Percentiles rank a stretch among this genome's conserved stretches.
Evolutionary conservation across 2,329 filamentous ascomycete genomes (phyloP).

Genomic region (Xylariaceae sp.): DNA sequence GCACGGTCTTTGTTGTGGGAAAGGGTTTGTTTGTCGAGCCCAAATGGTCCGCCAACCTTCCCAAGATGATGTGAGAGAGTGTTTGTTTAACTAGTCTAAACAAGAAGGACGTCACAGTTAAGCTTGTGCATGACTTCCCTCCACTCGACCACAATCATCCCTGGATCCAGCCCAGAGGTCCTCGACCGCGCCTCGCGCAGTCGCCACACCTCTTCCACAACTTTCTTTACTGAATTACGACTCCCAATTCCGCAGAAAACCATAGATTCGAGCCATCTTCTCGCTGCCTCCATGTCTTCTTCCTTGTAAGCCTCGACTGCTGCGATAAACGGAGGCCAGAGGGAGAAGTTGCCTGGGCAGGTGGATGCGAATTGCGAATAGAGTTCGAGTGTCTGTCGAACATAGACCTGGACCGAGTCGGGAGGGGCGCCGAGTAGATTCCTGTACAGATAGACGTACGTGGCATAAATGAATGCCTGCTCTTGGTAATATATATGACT

Average conservation of each 20-base stretch:
- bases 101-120: constrained; percentile 1
- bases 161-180: constrained; percentile 1
- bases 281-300: background rate
- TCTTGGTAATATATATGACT: background rate
- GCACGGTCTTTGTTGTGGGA: background rate
- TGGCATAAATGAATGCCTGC: background rate
- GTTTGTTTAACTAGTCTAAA: background rate
- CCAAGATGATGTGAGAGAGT: constrained; percentile 1
- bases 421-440: background rate
- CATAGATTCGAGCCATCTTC: background rate
- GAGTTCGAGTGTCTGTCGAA: background rate
- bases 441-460: constrained; percentile 3
- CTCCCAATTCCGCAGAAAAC: constrained; percentile 1
- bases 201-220: constrained; percentile 3
- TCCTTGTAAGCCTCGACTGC: constrained; percentile 1
- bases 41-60: background rate
- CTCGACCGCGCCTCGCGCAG: background rate
- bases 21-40: constrained; percentile 1
- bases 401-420: background rate
- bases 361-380: background rate
- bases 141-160: constrained; percentile 2
- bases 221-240: background rate
- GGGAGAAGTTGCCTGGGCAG: constrained; percentile 1
- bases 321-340: constrained; percentile 3
- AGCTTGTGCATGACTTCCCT: constrained; percentile 1